These are phyloP conservation scores for Stemphylium lycopersici DNA, from an alignment of 2,329 filamentous ascomycete species.

Conservation along the genomic window DNA sequence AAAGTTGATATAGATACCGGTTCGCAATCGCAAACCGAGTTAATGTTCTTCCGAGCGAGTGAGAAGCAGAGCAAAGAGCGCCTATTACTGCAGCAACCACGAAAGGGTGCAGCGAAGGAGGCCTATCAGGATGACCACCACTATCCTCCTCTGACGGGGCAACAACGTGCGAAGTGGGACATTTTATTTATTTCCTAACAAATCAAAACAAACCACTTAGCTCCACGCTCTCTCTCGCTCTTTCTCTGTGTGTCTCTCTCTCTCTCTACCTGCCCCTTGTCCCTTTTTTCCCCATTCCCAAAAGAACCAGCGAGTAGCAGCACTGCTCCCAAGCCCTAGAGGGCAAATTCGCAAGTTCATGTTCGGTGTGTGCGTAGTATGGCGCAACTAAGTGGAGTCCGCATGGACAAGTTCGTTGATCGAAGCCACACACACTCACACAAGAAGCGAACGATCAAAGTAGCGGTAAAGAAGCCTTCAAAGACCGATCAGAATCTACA, in stretches of 20 bases:
- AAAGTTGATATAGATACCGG: constrained; percentile 10
- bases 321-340: no score
- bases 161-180: background rate
- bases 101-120: background rate
- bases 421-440: no score
- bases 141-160: background rate
- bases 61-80: constrained; percentile 7
- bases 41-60: constrained; percentile 6
- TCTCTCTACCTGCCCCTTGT: background rate
- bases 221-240: background rate
- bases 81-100: constrained; percentile 14
- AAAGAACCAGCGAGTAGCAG: no score
- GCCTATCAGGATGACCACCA: constrained; percentile 11
- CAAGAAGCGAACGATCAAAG: background rate
- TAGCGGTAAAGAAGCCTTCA: background rate
- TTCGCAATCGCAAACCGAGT: constrained; percentile 5
- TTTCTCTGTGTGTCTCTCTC: no score
- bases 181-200: background rate
- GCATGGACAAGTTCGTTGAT: no score
- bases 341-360: no score
- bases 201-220: background rate
- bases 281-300: background rate
- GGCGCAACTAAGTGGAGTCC: no score
- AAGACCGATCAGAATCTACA: no score
- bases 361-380: no score